Conservation (phyloP, 148 eudicot species). For the Vaccinium corymbosum region DNA sequence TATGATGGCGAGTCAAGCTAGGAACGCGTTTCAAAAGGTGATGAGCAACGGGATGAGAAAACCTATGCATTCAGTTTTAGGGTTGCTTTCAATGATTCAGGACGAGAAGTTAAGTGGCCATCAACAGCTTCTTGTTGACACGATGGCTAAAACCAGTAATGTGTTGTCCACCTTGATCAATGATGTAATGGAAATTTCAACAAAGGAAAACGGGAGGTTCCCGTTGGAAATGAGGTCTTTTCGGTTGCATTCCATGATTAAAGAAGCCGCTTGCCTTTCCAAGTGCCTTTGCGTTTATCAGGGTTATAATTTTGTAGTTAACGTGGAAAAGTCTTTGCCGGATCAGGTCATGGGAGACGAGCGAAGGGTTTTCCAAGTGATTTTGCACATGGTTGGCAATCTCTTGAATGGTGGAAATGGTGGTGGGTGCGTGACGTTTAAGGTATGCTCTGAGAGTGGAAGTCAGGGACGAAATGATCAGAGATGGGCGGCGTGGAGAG, state of each 20-base stretch:
- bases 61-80: conserved; percentile 81
- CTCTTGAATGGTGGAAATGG: conserved; percentile 47
- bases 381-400: conserved; percentile 81
- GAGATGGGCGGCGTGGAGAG: conserved; percentile 59
- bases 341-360: conserved; percentile 75
- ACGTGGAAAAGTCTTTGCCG: conserved; percentile 63
- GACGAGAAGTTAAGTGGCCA: conserved; percentile 43
- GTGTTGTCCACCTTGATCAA: conserved; percentile 66
- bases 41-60: conserved; percentile 82
- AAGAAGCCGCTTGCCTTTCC: conserved; percentile 69
- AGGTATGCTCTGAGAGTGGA: conserved; percentile 43
- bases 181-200: conserved; percentile 75
- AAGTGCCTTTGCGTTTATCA: conserved; percentile 59
- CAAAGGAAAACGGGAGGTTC: conserved; percentile 58
- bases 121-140: conserved; percentile 52
- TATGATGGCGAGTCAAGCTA: conserved; percentile 75
- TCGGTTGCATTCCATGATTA: conserved; percentile 48
- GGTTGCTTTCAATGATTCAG: conserved; percentile 64
- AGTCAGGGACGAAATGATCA: conserved; percentile 53
- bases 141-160: conserved; percentile 69
- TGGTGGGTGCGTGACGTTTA: conserved; percentile 48
- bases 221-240: conserved; percentile 54
- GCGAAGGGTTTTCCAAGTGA: conserved; percentile 78
- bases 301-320: conserved; percentile 45
- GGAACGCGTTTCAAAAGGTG: conserved; percentile 68